Conservation (phyloP, 2,329 filamentous ascomycete species). For the Acarospora socialis region DNA sequence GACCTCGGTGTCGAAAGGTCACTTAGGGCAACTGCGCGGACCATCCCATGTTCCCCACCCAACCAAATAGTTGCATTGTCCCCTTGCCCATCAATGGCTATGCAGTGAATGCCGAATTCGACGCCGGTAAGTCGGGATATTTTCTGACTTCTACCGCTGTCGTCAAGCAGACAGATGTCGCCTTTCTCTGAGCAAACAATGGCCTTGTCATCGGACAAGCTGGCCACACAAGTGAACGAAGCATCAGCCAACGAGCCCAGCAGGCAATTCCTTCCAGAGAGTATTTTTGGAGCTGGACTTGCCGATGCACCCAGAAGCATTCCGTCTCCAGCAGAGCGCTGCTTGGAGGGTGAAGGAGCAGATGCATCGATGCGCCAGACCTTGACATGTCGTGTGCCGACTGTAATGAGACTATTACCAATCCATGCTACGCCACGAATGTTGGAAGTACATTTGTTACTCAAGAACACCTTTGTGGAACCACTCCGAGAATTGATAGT, state of each 20-base stretch:
- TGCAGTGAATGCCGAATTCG: conserved; percentile 53
- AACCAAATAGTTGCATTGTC: conserved; percentile 50
- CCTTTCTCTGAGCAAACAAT: conserved; percentile 79
- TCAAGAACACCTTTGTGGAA: conserved; percentile 62
- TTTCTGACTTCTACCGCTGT: conserved; percentile 56
- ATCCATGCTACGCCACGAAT: conserved; percentile 85
- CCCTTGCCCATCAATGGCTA: conserved; percentile 44
- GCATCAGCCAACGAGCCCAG: conserved; percentile 69
- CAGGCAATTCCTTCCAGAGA: conserved; percentile 77
- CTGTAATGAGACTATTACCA: conserved; percentile 66
- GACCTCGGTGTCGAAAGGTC: conserved; percentile 22
- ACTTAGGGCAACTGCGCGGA: conserved; percentile 32
- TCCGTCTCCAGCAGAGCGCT: conserved; percentile 35
- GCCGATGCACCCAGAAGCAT: conserved; percentile 20
- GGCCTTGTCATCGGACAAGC: conserved; percentile 57
- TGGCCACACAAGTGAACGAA: conserved; percentile 65
- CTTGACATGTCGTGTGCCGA: conserved; percentile 84
- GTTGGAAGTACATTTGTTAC: conserved; percentile 82
- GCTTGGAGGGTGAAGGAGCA: conserved; percentile 48
- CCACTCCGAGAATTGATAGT: conserved; percentile 70
- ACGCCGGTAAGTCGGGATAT: conserved; percentile 52
- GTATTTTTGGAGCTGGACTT: conserved; percentile 46
- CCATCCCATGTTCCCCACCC: conserved; percentile 50
- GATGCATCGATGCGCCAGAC: conserved; percentile 74
- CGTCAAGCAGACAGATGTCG: conserved; percentile 77